phyloP scores from a whole-genome alignment of 345 rosid genomes.

The Hibiscus tridactylites region DNA sequence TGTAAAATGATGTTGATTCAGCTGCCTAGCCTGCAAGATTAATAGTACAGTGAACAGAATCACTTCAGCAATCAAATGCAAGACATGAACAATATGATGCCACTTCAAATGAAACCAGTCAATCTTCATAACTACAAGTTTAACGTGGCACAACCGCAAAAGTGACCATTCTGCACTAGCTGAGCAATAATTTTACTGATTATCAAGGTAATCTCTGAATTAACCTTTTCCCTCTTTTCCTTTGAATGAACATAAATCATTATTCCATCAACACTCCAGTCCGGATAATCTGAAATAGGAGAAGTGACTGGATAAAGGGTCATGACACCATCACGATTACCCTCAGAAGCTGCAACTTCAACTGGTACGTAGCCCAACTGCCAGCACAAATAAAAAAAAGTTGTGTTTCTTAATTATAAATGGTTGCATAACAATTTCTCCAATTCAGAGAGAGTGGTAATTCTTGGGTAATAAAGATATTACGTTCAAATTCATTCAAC shows the following conservation, averaged over 20 bases:
- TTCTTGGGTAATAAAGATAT: not conserved
- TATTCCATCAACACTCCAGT: slow-evolving; percentile 8
- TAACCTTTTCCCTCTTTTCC: not conserved
- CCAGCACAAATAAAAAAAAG: not conserved
- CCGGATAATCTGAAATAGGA: not conserved
- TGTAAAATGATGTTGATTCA: not conserved
- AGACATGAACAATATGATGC: not conserved
- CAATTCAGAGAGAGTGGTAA: not conserved
- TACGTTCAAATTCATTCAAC: not conserved
- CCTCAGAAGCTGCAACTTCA: slow-evolving; percentile 2
- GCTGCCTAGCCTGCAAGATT: slow-evolving; percentile 2
- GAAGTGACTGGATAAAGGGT: slow-evolving; percentile 4
- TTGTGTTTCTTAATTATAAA: not conserved
- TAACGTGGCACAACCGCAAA: not conserved
- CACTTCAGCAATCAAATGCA: not conserved
- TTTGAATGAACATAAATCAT: not conserved
- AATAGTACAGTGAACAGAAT: not conserved
- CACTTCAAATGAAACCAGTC: not conserved
- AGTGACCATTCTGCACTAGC: not conserved
- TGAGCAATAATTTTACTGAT: not conserved
- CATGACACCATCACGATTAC: not conserved
- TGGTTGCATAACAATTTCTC: not conserved
- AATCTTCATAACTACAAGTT: not conserved
- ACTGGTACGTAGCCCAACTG: slow-evolving; percentile 4
- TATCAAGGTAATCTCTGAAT: not conserved